These are phyloP conservation scores for Penicillium sp. DNA, from an alignment of 2,329 filamentous ascomycete species.

Conservation along the genomic window DNA sequence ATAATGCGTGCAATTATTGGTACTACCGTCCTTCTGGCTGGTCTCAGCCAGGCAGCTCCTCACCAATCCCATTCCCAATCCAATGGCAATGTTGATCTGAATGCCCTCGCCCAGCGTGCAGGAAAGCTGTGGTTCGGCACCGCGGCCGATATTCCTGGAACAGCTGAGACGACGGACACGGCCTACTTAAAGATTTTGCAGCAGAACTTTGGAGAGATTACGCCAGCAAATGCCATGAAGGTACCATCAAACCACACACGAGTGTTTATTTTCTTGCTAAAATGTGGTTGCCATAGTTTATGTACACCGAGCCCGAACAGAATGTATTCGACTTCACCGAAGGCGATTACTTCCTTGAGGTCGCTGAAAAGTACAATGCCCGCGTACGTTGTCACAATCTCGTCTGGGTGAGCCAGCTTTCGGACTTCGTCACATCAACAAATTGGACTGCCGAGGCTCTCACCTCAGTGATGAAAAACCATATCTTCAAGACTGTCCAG, in stretches of 20 bases:
- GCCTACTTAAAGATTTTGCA: background rate
- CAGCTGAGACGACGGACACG: background rate
- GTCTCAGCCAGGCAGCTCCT: too few relatives aligned
- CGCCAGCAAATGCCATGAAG: background rate
- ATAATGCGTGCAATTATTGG: too few relatives aligned
- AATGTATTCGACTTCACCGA: conserved; percentile 58
- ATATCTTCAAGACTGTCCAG: conserved; percentile 27
- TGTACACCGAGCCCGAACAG: conserved; percentile 54
- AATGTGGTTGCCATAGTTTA: background rate
- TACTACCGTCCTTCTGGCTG: too few relatives aligned
- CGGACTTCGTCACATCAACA: conserved; percentile 45
- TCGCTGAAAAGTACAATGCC: conserved; percentile 35
- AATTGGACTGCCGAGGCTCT: conserved; percentile 60
- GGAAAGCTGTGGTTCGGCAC: background rate
- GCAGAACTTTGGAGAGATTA: background rate
- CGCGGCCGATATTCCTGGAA: background rate
- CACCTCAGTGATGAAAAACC: conserved; percentile 50
- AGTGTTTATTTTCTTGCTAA: too few relatives aligned
- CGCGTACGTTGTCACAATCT: conserved; percentile 44
- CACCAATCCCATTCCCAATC: too few relatives aligned
- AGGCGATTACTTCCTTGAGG: conserved; percentile 49
- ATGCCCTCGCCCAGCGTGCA: background rate
- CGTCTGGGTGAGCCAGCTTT: background rate
- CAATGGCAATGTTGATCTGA: background rate
- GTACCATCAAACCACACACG: background rate